Evolutionary conservation across 169 alveolate genomes (phyloP).

Genomic region (Plasmodium gaboni): DNA sequence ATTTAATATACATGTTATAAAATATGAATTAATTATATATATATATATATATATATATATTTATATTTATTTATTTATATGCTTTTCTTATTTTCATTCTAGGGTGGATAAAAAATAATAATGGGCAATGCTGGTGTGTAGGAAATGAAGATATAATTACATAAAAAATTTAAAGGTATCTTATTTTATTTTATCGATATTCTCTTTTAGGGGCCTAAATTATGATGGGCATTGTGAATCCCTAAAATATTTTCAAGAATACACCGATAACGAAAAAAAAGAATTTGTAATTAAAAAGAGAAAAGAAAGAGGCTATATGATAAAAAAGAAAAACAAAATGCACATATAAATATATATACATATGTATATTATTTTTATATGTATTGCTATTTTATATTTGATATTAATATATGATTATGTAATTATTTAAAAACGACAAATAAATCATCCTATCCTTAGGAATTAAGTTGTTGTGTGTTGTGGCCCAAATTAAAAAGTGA

Average conservation of each 20-base stretch:
- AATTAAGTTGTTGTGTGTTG: slow-evolving; percentile 41
- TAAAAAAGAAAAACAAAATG: neutral
- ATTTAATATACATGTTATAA: no score
- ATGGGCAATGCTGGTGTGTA: slow-evolving; percentile 42
- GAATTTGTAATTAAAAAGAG: slow-evolving; percentile 31
- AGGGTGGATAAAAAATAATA: slow-evolving; percentile 50
- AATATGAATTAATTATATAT: no score
- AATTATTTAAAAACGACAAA: neutral
- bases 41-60: no score
- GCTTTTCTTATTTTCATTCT: neutral
- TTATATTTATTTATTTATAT: no score
- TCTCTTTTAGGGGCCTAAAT: slow-evolving; percentile 28
- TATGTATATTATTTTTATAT: neutral
- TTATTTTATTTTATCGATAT: neutral
- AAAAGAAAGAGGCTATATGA: neutral
- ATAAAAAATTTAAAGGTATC: neutral
- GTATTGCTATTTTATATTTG: neutral
- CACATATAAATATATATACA: neutral
- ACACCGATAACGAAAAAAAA: slow-evolving; percentile 39
- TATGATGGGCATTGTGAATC: slow-evolving; percentile 70
- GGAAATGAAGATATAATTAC: neutral
- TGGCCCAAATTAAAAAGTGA: slow-evolving; percentile 52
- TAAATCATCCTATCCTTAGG: slow-evolving; percentile 9
- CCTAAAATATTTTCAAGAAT: slow-evolving; percentile 49
- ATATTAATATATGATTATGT: neutral